These are phyloP conservation scores for Apophysomyces ossiformis DNA, from an alignment of 371 early-diverging fungal genomes.

Conservation along the genomic window DNA sequence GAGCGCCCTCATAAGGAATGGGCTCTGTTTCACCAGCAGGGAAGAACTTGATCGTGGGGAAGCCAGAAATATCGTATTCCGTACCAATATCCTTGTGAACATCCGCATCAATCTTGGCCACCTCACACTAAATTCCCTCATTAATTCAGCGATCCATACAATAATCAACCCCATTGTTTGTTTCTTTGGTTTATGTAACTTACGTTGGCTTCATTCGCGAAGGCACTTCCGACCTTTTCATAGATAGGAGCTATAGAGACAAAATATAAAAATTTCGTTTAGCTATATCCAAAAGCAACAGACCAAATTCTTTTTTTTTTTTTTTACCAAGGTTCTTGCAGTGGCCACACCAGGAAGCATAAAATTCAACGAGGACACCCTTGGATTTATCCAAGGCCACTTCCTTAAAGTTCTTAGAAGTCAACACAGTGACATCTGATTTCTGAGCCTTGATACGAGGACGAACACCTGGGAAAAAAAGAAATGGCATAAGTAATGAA, in stretches of 20 bases:
- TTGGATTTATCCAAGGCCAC: constrained; percentile 63
- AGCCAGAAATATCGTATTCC: constrained; percentile 74
- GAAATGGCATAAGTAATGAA: no score
- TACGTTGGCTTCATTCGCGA: constrained; percentile 49
- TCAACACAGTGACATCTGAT: constrained; percentile 68
- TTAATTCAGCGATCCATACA: background rate
- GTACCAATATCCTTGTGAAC: constrained; percentile 54
- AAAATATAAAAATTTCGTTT: background rate
- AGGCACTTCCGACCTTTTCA: constrained; percentile 64
- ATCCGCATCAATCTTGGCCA: constrained; percentile 93
- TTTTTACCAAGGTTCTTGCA: constrained; percentile 73
- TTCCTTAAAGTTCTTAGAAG: constrained; percentile 68
- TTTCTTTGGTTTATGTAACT: background rate
- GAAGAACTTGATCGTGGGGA: constrained; percentile 92
- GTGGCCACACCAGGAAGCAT: constrained; percentile 88
- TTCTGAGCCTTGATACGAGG: constrained; percentile 66
- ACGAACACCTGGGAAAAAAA: constrained; percentile 31
- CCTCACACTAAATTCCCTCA: constrained; percentile 52
- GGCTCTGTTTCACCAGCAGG: constrained; percentile 70
- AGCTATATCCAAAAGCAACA: background rate
- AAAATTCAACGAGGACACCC: constrained; percentile 83
- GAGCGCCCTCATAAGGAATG: constrained; percentile 76
- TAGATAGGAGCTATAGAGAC: constrained; percentile 59
- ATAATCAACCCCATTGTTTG: no score
- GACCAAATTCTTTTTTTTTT: background rate